Evolutionary conservation across 164 flowering plant species (phyloP).

Genomic region (Santalum album): DNA sequence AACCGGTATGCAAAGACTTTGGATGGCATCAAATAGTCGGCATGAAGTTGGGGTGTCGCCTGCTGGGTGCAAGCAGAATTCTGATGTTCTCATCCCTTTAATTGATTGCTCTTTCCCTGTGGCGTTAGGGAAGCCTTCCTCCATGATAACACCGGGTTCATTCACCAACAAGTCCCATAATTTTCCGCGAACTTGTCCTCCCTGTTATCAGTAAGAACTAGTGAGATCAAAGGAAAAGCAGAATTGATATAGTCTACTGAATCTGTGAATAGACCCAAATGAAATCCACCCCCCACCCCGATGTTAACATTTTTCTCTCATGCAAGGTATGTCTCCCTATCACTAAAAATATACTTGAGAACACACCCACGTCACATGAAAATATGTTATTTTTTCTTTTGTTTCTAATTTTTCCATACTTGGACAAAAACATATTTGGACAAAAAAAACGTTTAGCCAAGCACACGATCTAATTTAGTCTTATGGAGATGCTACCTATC

Average conservation of each 20-base stretch:
- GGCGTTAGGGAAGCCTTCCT: constrained; percentile 97
- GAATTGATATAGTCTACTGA: too few species aligned
- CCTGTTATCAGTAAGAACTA: constrained; percentile 32
- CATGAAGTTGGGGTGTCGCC: constrained; percentile 98
- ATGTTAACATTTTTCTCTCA: too few species aligned
- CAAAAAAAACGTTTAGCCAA: too few species aligned
- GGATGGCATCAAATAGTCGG: constrained; percentile 87
- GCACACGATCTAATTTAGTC: too few species aligned
- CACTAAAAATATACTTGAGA: background rate
- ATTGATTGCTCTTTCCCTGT: constrained; percentile 92
- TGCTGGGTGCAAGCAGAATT: constrained; percentile 95
- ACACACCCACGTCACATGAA: too few species aligned
- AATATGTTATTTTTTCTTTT: too few species aligned
- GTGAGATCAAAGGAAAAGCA: background rate
- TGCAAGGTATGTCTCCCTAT: too few species aligned
- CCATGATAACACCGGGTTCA: constrained; percentile 69
- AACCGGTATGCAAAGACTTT: constrained; percentile 91
- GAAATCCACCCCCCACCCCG: too few species aligned
- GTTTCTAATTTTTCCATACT: too few species aligned
- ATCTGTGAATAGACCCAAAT: too few species aligned
- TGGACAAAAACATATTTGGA: too few species aligned
- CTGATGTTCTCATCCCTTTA: constrained; percentile 80
- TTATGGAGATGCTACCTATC: too few species aligned
- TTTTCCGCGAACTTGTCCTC: constrained; percentile 77
- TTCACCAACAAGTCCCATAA: constrained; percentile 72